Evolutionary conservation across 805 yeast species (phyloP).

Genomic region (Candida lessepsii): DNA sequence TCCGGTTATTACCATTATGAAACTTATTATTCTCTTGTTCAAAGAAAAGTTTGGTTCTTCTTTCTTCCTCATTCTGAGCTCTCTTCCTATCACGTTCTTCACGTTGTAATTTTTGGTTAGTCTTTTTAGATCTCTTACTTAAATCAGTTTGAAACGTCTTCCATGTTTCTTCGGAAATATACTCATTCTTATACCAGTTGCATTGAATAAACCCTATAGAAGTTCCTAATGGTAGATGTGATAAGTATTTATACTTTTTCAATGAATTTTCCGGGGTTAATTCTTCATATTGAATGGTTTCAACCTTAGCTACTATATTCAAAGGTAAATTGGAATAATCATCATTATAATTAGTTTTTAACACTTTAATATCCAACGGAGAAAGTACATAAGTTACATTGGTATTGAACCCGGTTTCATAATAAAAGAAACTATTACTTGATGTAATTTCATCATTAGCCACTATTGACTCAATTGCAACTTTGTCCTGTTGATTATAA

Average conservation of each 20-base stretch:
- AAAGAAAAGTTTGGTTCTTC: slow-evolving; percentile 57
- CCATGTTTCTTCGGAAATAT: slow-evolving; percentile 33
- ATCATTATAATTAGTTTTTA: slow-evolving; percentile 56
- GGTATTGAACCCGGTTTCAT: slow-evolving; percentile 73
- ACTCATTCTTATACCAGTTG: slow-evolving; percentile 59
- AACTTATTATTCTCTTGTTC: slow-evolving; percentile 51
- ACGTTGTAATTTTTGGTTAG: slow-evolving; percentile 46
- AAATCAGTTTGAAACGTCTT: slow-evolving; percentile 54
- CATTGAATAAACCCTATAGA: slow-evolving; percentile 82
- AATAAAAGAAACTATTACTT: slow-evolving; percentile 60
- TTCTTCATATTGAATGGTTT: slow-evolving; percentile 66
- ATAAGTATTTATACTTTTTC: slow-evolving; percentile 66
- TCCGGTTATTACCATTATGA: slow-evolving; percentile 18
- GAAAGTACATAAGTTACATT: slow-evolving; percentile 64
- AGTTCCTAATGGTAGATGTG: slow-evolving; percentile 83
- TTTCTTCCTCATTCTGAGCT: slow-evolving; percentile 59
- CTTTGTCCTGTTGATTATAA: slow-evolving; percentile 7
- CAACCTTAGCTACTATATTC: slow-evolving; percentile 58
- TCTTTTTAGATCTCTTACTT: slow-evolving; percentile 51
- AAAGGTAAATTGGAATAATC: slow-evolving; percentile 68
- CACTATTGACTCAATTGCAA: slow-evolving; percentile 8
- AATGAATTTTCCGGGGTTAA: slow-evolving; percentile 58
- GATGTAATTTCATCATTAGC: slow-evolving; percentile 30
- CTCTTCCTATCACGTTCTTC: slow-evolving; percentile 61
- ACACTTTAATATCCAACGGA: slow-evolving; percentile 74